phyloP scores from a whole-genome alignment of 176 grass and related monocot species.

The Ampelocalamus luodianensis region DNA sequence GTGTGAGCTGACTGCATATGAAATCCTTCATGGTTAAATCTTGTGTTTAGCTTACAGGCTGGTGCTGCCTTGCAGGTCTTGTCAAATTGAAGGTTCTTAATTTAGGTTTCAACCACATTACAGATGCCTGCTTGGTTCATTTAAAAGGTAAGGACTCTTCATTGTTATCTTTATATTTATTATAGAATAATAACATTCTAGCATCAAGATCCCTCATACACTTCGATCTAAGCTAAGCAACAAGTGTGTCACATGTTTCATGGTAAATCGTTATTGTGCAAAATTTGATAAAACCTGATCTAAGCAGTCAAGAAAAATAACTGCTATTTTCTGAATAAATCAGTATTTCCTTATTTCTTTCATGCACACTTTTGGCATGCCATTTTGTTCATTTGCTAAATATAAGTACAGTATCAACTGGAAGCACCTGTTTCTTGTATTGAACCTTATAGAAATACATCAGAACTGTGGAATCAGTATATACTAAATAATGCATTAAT shows the following conservation, averaged over 20 bases:
- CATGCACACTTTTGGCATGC: conserved; percentile 13
- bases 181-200: neutral
- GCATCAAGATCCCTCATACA: neutral
- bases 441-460: conserved; percentile 22
- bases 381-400: conserved; percentile 4
- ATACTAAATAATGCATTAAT: neutral
- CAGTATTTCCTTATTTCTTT: neutral
- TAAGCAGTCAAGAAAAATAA: conserved; percentile 23
- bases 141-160: conserved; percentile 55
- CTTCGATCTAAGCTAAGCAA: neutral
- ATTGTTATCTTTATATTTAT: conserved; percentile 10
- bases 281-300: neutral
- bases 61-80: conserved; percentile 49
- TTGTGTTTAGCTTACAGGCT: conserved; percentile 24
- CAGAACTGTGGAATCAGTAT: conserved; percentile 1
- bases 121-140: conserved; percentile 80
- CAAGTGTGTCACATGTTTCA: neutral
- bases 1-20: neutral
- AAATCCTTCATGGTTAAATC: neutral
- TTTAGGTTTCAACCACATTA: conserved; percentile 92
- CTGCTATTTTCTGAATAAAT: neutral
- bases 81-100: conserved; percentile 71
- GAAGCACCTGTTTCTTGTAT: conserved; percentile 23
- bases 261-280: neutral
- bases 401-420: conserved; percentile 25